phyloP scores from a whole-genome alignment of 208 protist genomes.

The Acanthamoeba sp. region DNA sequence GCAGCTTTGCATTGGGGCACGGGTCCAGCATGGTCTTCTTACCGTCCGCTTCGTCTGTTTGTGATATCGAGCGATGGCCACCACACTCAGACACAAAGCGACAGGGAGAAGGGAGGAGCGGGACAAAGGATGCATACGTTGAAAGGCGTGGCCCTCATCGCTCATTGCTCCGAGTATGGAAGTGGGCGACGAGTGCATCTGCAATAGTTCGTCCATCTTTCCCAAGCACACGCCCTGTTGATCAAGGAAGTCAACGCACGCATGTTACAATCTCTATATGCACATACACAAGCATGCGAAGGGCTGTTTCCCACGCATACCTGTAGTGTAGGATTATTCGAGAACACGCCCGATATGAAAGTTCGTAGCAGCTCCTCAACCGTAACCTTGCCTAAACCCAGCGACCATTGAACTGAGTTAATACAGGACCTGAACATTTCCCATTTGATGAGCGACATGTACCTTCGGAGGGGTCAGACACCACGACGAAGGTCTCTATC shows the following conservation, averaged over 20 bases:
- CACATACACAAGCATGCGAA: too few species aligned
- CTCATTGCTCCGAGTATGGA: slow-evolving; percentile 8
- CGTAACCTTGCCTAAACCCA: neutral
- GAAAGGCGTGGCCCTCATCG: neutral
- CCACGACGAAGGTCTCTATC: slow-evolving; percentile 44
- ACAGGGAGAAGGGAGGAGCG: neutral
- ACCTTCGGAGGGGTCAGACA: slow-evolving; percentile 27
- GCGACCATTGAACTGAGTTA: neutral
- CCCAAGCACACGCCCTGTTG: slow-evolving; percentile 41
- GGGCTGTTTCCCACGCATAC: neutral
- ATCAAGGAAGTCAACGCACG: neutral
- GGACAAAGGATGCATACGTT: neutral
- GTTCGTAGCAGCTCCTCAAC: slow-evolving; percentile 41
- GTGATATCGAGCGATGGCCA: neutral
- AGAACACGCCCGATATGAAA: slow-evolving; percentile 40
- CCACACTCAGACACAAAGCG: neutral
- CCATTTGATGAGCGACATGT: neutral
- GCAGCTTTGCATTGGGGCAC: slow-evolving; percentile 46
- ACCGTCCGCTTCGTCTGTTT: slow-evolving; percentile 22
- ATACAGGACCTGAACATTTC: neutral
- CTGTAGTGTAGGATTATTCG: slow-evolving; percentile 7
- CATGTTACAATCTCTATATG: too few species aligned
- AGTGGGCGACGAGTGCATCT: slow-evolving; percentile 40
- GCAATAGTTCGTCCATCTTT: slow-evolving; percentile 48
- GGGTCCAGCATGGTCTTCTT: slow-evolving; percentile 63